These are phyloP conservation scores for Leccinum longicurvipes DNA, from an alignment of 768 basidiomycete genomes.

Conservation along the genomic window DNA sequence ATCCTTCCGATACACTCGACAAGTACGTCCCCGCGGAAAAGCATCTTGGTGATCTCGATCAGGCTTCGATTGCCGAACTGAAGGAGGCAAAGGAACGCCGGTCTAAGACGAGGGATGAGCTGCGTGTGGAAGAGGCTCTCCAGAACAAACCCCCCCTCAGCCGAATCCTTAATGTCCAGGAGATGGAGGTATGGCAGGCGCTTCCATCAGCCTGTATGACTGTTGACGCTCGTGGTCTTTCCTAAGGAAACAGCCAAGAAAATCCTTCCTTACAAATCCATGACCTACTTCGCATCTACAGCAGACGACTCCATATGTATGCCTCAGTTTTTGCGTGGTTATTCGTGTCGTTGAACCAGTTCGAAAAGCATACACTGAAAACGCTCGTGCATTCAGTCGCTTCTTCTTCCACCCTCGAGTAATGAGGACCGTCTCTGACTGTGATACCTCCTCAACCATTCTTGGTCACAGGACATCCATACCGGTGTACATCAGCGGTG, in stretches of 20 bases:
- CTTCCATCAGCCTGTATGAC: neutral
- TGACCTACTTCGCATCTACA: slow-evolving; percentile 83
- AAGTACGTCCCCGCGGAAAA: slow-evolving; percentile 66
- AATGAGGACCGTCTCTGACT: slow-evolving; percentile 59
- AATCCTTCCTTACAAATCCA: slow-evolving; percentile 68
- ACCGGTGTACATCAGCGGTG: slow-evolving; percentile 81
- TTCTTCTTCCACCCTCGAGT: slow-evolving; percentile 88
- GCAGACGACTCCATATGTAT: slow-evolving; percentile 81
- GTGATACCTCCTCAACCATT: slow-evolving; percentile 71
- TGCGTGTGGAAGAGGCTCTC: slow-evolving; percentile 61
- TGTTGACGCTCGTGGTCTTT: neutral
- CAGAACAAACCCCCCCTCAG: slow-evolving; percentile 60
- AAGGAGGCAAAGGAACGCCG: slow-evolving; percentile 38
- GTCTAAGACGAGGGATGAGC: slow-evolving; percentile 63
- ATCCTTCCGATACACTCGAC: slow-evolving; percentile 77
- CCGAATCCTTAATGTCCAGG: slow-evolving; percentile 69
- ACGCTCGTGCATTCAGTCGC: slow-evolving; percentile 71
- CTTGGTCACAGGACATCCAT: slow-evolving; percentile 69
- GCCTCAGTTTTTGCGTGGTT: slow-evolving; percentile 21
- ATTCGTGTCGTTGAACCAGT: slow-evolving; percentile 13
- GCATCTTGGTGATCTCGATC: slow-evolving; percentile 65
- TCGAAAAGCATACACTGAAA: slow-evolving; percentile 57
- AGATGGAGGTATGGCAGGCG: slow-evolving; percentile 64
- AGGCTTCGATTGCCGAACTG: slow-evolving; percentile 39
- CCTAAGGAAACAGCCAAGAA: slow-evolving; percentile 65